Conservation (phyloP, 2,329 filamentous ascomycete genomes). For the Didymellaceae sp. region DNA sequence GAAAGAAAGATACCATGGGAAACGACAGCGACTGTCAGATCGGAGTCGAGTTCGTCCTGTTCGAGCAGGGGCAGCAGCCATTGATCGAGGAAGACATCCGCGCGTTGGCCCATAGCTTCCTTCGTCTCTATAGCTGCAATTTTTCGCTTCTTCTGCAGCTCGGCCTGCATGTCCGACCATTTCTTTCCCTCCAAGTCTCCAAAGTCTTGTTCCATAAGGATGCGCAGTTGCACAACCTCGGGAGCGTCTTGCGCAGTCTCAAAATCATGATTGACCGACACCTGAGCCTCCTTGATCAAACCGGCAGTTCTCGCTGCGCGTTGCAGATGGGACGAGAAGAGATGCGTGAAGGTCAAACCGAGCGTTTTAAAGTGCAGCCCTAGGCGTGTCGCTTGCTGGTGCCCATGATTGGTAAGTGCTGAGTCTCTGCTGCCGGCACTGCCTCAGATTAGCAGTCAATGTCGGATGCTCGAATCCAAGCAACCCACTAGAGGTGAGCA, state of each 20-base stretch:
- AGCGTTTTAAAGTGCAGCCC: constrained; percentile 70
- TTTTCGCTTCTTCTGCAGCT: constrained; percentile 50
- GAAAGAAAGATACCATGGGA: constrained; percentile 84
- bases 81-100: constrained; percentile 69
- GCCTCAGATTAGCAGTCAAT: constrained; percentile 20
- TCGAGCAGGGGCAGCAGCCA: constrained; percentile 66
- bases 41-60: constrained; percentile 27
- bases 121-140: constrained; percentile 70
- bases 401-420: constrained; percentile 78
- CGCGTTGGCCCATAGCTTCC: constrained; percentile 69
- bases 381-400: constrained; percentile 76
- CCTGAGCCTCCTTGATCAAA: constrained; percentile 66
- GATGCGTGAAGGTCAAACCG: constrained; percentile 68
- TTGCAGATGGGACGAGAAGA: constrained; percentile 80
- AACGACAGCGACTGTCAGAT: constrained; percentile 68
- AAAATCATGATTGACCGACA: constrained; percentile 1
- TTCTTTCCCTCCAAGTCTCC: constrained; percentile 72
- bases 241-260: constrained; percentile 18
- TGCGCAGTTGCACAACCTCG: constrained; percentile 31
- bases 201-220: constrained; percentile 76
- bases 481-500: constrained; percentile 70
- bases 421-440: constrained; percentile 84
- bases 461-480: background rate
- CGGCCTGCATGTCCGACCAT: constrained; percentile 54
- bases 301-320: constrained; percentile 76